A percentile compares a stretch with the other conserved stretches of the same genome.
Evolutionary conservation across 495 filamentous ascomycete genomes (phyloP).

Genomic region (Neurospora sp.): DNA sequence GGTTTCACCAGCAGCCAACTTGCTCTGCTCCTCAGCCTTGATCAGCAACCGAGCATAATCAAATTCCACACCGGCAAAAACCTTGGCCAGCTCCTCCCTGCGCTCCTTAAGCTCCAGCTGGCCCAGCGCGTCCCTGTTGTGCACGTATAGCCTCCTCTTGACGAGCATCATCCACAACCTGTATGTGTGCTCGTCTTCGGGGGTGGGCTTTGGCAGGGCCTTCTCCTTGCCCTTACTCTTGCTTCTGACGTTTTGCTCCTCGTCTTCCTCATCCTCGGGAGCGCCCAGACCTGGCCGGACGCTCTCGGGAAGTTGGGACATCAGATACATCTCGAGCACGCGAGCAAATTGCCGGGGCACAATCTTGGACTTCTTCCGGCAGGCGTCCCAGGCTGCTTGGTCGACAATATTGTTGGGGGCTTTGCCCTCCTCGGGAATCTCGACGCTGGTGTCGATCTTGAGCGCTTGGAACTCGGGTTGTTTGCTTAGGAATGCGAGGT

Average conservation of each 20-base stretch:
- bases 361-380: conserved; percentile 65
- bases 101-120: conserved; percentile 71
- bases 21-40: conserved; percentile 20
- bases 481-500: conserved; percentile 56
- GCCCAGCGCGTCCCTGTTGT: conserved; percentile 63
- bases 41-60: conserved; percentile 65
- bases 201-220: conserved; percentile 14
- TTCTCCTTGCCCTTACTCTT: conserved; percentile 2
- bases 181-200: conserved; percentile 42
- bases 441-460: conserved; percentile 36
- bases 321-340: conserved; percentile 80
- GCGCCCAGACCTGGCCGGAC: conserved; percentile 40
- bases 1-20: not conserved
- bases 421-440: conserved; percentile 28
- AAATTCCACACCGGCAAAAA: conserved; percentile 63
- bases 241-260: not conserved
- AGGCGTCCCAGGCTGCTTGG: conserved; percentile 41
- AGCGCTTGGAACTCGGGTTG: conserved; percentile 44
- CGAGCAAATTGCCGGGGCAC: conserved; percentile 78
- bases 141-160: conserved; percentile 72
- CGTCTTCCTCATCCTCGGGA: conserved; percentile 1
- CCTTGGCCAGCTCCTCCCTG: conserved; percentile 72
- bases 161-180: conserved; percentile 75
- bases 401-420: conserved; percentile 57
- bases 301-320: conserved; percentile 56